Percentiles rank a stretch among this genome's conserved stretches.
These are phyloP conservation scores for Heritiera littoralis DNA, from an alignment of 345 rosid species.

Conservation along the genomic window DNA sequence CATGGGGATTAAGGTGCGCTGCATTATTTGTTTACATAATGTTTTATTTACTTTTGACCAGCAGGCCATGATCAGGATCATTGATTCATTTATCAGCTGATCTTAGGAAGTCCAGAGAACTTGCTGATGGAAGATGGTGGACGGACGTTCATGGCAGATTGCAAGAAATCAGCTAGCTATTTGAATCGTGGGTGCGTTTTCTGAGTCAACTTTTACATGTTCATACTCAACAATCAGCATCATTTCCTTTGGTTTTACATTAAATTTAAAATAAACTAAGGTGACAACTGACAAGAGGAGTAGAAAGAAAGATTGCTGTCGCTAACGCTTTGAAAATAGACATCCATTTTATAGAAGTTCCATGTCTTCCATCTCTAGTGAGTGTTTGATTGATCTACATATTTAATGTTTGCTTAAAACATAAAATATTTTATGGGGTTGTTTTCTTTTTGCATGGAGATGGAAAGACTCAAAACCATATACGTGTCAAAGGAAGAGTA, in stretches of 20 bases:
- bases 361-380: background rate
- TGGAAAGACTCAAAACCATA: constrained; percentile 19
- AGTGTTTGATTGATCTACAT: background rate
- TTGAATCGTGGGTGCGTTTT: constrained; percentile 14
- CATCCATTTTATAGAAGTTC: background rate
- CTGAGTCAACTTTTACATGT: constrained; percentile 10
- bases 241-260: background rate
- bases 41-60: constrained; percentile 1
- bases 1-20: background rate
- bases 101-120: background rate
- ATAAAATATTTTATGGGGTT: constrained; percentile 6
- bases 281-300: background rate
- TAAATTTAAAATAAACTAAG: background rate
- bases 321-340: background rate
- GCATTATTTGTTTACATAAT: background rate
- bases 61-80: background rate
- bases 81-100: background rate
- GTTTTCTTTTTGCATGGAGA: constrained; percentile 35
- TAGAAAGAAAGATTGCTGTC: background rate
- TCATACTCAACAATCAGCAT: constrained; percentile 11
- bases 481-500: constrained; percentile 47
- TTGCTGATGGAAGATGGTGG: constrained; percentile 16
- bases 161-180: constrained; percentile 2
- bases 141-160: constrained; percentile 10
- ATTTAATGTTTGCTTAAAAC: constrained; percentile 1